Conservation (phyloP, 164 flowering plant genomes). For the Litsea cubeba region DNA sequence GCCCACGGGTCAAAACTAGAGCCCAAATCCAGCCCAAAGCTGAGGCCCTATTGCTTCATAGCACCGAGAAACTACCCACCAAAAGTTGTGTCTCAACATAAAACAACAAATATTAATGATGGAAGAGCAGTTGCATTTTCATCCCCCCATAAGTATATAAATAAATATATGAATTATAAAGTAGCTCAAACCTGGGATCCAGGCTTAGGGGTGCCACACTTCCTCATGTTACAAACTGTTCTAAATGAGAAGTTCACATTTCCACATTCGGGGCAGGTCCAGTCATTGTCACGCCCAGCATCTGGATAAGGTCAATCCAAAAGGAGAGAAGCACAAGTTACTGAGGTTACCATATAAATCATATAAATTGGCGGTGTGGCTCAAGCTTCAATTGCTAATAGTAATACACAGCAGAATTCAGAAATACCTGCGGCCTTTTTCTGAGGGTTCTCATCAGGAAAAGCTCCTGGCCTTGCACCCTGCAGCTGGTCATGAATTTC, state of each 20-base stretch:
- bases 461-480: conserved; percentile 83
- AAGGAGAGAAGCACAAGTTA: background rate
- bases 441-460: conserved; percentile 56
- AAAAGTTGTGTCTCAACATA: too few relatives aligned
- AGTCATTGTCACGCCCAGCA: conserved; percentile 77
- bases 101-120: too few relatives aligned
- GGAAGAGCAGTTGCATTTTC: background rate
- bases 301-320: conserved; percentile 30
- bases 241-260: conserved; percentile 94
- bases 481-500: conserved; percentile 21
- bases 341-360: background rate
- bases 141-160: background rate
- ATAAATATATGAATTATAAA: background rate
- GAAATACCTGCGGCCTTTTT: conserved; percentile 42
- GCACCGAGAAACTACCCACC: too few relatives aligned
- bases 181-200: conserved; percentile 69
- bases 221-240: conserved; percentile 97
- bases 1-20: too few relatives aligned
- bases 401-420: background rate
- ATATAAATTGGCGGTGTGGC: background rate
- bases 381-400: background rate
- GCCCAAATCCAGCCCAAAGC: too few relatives aligned
- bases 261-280: conserved; percentile 97
- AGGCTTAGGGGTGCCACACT: conserved; percentile 95
- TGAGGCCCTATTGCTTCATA: too few relatives aligned